These are phyloP conservation scores for Leccinum cinnamomeum DNA, from an alignment of 1,284 basidiomycete genomes.

Conservation along the genomic window DNA sequence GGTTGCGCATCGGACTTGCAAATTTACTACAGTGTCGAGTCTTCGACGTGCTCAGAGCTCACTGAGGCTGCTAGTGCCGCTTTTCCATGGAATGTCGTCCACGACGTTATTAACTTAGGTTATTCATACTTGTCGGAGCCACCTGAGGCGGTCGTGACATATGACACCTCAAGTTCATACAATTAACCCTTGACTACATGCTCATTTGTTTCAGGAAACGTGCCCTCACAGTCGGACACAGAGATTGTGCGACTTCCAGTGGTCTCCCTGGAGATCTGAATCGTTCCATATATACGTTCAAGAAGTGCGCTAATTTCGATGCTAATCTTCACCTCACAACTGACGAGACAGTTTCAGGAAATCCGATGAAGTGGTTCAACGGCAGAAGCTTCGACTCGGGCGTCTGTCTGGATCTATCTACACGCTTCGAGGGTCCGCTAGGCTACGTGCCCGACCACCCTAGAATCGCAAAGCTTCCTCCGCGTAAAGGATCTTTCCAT, in stretches of 20 bases:
- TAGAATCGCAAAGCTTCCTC: background rate
- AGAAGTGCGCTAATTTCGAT: background rate
- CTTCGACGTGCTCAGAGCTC: no score
- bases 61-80: no score
- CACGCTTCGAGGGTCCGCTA: background rate
- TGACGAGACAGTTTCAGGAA: conserved; percentile 4
- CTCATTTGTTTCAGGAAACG: background rate
- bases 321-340: background rate
- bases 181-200: background rate
- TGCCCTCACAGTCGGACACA: background rate
- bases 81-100: background rate
- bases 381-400: background rate
- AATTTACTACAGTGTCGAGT: background rate
- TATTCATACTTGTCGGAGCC: background rate
- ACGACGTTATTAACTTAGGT: background rate
- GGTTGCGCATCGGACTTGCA: background rate
- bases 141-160: background rate
- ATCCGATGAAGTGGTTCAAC: background rate
- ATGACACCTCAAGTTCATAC: background rate
- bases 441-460: background rate
- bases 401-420: background rate
- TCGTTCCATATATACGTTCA: background rate
- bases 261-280: conserved; percentile 1
- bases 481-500: background rate
- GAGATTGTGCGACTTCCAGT: background rate